A percentile compares a stretch with the other conserved stretches of the same genome.
Conservation (phyloP, 176 grass and related monocot species). For the Carex scoparia region DNA sequence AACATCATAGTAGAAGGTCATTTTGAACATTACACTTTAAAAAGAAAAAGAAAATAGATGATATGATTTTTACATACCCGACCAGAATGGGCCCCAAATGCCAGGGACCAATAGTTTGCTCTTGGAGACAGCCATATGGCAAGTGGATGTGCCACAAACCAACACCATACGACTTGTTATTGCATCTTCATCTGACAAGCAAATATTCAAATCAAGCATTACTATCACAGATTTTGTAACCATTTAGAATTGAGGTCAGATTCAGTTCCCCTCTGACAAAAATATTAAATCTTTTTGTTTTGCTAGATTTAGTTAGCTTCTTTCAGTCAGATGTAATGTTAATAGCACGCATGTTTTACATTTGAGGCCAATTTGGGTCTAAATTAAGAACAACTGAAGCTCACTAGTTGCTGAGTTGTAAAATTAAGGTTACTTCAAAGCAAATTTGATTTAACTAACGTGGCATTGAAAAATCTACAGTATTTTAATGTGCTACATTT, state of each 20-base stretch:
- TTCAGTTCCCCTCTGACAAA: not conserved
- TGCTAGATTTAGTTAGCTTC: not conserved
- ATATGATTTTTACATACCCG: constrained; percentile 41
- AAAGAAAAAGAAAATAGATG: too few relatives aligned
- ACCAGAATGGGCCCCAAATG: constrained; percentile 97
- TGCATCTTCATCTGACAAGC: constrained; percentile 54
- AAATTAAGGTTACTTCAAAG: not conserved
- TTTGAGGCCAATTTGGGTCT: not conserved
- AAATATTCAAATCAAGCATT: constrained; percentile 16
- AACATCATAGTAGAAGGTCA: not conserved
- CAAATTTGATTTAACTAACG: not conserved
- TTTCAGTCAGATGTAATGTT: not conserved
- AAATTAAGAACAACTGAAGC: not conserved
- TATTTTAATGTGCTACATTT: not conserved
- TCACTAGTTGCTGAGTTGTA: not conserved
- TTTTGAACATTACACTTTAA: not conserved
- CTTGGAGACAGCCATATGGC: constrained; percentile 87
- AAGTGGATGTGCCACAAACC: constrained; percentile 97
- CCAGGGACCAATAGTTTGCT: constrained; percentile 79
- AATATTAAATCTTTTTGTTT: not conserved
- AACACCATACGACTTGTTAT: constrained; percentile 74
- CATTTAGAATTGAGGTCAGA: not conserved
- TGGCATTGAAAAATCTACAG: not conserved
- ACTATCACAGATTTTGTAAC: not conserved
- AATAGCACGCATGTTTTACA: not conserved